phyloP scores from a whole-genome alignment of 75 land plant species.

The Sequoiadendron giganteum region DNA sequence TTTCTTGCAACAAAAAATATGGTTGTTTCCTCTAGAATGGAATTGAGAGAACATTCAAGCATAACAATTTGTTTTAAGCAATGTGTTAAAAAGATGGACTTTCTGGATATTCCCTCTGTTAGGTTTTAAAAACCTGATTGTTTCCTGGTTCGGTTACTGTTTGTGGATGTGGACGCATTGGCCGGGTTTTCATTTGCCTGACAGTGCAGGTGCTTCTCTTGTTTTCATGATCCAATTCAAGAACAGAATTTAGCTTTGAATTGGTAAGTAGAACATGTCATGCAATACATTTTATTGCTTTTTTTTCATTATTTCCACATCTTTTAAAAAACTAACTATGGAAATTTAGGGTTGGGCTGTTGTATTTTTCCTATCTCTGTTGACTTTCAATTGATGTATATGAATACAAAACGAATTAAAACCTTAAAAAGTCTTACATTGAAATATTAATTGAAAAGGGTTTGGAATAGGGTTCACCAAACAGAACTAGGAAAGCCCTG shows the following conservation, averaged over 20 bases:
- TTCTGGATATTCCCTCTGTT: not conserved
- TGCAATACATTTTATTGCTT: not conserved
- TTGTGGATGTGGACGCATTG: not conserved
- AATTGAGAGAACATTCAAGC: not conserved
- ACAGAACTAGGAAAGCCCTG: not conserved
- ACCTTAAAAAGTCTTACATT: not conserved
- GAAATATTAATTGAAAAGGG: not conserved
- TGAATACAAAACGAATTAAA: not conserved
- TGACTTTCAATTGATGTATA: not conserved
- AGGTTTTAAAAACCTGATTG: not conserved
- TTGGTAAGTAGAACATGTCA: not conserved
- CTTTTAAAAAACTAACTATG: not conserved
- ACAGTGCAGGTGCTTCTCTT: not conserved
- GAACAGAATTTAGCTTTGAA: not conserved
- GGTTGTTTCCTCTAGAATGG: not conserved
- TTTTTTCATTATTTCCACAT: not conserved
- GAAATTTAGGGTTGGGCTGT: not conserved
- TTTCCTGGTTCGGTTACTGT: not conserved
- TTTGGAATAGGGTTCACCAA: not conserved
- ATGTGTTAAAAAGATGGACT: not conserved
- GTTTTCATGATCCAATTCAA: not conserved
- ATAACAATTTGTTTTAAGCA: not conserved
- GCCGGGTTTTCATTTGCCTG: not conserved
- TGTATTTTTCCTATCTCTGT: not conserved
- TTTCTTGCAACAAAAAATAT: not conserved